Conservation (phyloP, 805 yeast species). For the Starmerella sp. region DNA sequence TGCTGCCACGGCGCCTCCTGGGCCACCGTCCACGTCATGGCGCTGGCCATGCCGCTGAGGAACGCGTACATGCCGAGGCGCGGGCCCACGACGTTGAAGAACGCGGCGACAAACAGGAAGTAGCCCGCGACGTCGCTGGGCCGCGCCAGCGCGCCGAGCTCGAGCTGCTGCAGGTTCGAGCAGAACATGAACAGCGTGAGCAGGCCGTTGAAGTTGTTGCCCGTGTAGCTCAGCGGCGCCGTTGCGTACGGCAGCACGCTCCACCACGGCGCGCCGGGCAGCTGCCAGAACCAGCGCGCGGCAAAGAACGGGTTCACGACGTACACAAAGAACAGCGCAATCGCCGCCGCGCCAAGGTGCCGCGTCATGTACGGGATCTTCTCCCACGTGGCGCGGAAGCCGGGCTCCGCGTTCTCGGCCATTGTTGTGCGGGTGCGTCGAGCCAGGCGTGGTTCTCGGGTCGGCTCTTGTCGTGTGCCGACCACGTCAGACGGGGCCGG, state of each 20-base stretch:
- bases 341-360: conserved; percentile 3
- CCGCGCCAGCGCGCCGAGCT: conserved; percentile 6
- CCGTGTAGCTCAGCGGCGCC: conserved; percentile 13
- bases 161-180: conserved; percentile 9
- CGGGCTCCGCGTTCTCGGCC: conserved; percentile 1
- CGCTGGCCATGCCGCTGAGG: conserved; percentile 26
- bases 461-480: not conserved
- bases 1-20: conserved; percentile 28
- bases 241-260: conserved; percentile 15
- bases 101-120: conserved; percentile 16
- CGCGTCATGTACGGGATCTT: conserved; percentile 18
- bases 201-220: conserved; percentile 5
- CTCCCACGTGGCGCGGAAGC: conserved; percentile 17
- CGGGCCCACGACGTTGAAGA: conserved; percentile 21
- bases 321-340: not conserved
- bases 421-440: not conserved
- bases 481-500: not conserved
- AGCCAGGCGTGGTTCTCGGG: not conserved
- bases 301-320: conserved; percentile 10
- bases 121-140: conserved; percentile 17
- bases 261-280: conserved; percentile 11
- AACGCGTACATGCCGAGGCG: conserved; percentile 18
- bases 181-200: conserved; percentile 11
- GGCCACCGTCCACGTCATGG: conserved; percentile 32
- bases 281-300: conserved; percentile 12